Evolutionary conservation across 31 red algal genomes (phyloP), one percentile per base, ranked within the genome.

Genomic region (Porphyra umbilicalis): DNA sequence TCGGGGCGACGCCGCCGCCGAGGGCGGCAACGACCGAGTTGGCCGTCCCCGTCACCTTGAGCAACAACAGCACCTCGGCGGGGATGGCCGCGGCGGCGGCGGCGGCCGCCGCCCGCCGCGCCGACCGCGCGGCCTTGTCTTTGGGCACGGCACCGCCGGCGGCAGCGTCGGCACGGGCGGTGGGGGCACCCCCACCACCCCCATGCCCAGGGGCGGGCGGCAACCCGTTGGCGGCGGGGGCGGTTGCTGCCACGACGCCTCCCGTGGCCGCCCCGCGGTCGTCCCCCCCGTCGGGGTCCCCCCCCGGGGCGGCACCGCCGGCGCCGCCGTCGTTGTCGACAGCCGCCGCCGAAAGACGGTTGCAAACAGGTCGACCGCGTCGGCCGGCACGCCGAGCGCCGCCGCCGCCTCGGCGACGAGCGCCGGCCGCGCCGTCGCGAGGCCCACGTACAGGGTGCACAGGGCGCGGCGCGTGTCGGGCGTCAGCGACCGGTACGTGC

Each of bases 401-500:
- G 57, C 16, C 2, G 57, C 57, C 4, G 57, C 57, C 25, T 18
- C 57, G 11, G 57, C 8, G 11, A 71, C 57, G 20, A 71, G 57
- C 2, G 20, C 57, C 57, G 57, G 57, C 57, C 57, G 57, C 57
- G 57, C 57, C 25, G 3, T 71, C 57, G 57, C 57, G 57, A 71
- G 57, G 57, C 57, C 57, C 20, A 71, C 57, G 20, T 71, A 71
- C 25, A 71, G 57, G 11, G 57, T 71, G 57, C 57, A 71, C 11
- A 71, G 57, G 57, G 57, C 57, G 57, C 57, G 57, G 25, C 57
- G 57, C 25, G 57, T 71, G 57, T 18, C 57, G 57, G 57, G 57
- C 38, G 57, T n/a, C 79, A 98, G 81, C 80, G 95, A 86, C 11
- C 93, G 80, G 83, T 98, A 98, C 74, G 95, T 79, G 25, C 96